Base-by-base conservation (phyloP, 1,139 yeast species). In the Debaryomyces singareniensis region DNA sequence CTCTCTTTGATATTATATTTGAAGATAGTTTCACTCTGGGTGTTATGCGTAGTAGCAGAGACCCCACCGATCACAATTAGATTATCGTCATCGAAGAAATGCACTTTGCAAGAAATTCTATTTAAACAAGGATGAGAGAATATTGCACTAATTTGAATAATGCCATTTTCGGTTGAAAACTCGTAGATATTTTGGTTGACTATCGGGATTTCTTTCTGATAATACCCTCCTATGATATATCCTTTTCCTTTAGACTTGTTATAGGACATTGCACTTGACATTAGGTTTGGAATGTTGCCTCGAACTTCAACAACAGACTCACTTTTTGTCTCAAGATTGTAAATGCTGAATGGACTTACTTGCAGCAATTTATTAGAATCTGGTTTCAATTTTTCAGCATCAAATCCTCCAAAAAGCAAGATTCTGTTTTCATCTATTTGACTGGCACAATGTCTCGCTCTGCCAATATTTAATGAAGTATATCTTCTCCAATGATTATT, bases 21-120 rank as follows among this genome's bases (percentile, higher is more conserved):
- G 2, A 75, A 39, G 13, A 75, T 46, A 5, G 68, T 55, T 18
- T 59, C 61, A 7, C 43, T 26, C 23, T 59, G 57, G 31, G 56
- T 61, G 26, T 67, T 58, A 6, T 70, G 47, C 30, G 53, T 49
- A 5, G 43, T 35, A 4, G 69, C 59, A 15, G 73, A 61, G 1
- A 77, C 78, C 11, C 91, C 91, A 3, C 93, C 91, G 13, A 70
- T 64, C 1, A 81, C 28, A 1, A 77, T 26, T 3, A 77, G 33
- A 20, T 58, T 50, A 7, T 49, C 35, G 1, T 45, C 44, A 9
- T 45, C 43, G 4, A 53, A 23, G 23, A 56, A 42, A 2, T 44
- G 37, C 7, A 51, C 47, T 36, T 61, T 57, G 32, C 73, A 55
- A 13, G 84, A 78, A 32, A 74, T 69, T 35, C 86, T 57, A 38